These are phyloP conservation scores for Pseudocohnilembus persalinus DNA, from an alignment of 169 alveolate genomes.

Conservation along the genomic window DNA sequence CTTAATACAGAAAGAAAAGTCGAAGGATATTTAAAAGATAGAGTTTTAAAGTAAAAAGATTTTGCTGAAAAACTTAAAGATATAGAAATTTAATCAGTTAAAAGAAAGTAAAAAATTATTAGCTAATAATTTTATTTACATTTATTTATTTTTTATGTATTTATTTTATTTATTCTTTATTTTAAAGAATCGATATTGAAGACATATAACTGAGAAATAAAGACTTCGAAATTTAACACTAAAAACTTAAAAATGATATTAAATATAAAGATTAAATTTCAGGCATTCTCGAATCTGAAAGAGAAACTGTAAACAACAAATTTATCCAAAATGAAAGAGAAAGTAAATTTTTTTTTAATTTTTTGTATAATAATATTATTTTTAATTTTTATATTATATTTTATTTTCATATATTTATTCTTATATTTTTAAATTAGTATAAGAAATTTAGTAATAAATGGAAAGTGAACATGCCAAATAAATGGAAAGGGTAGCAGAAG, in stretches of 20 bases:
- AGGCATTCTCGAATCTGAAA: background rate
- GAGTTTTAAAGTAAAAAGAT: background rate
- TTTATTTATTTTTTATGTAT: too few relatives aligned
- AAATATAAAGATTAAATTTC: slow-evolving; percentile 2
- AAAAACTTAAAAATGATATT: slow-evolving; percentile 13
- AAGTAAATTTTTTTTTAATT: background rate
- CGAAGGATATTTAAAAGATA: background rate
- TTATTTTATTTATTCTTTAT: too few relatives aligned
- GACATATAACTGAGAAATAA: slow-evolving; percentile 2
- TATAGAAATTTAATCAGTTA: background rate
- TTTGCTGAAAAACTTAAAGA: slow-evolving; percentile 6
- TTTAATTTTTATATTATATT: too few relatives aligned
- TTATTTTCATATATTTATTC: background rate
- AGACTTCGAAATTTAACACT: slow-evolving; percentile 7
- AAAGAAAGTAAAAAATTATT: background rate
- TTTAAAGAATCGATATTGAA: slow-evolving; percentile 5
- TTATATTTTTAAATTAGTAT: too few relatives aligned
- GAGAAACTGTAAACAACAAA: background rate
- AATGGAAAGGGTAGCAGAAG: background rate
- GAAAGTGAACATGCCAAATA: background rate
- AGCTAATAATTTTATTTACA: too few relatives aligned
- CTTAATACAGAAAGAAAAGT: slow-evolving; percentile 5
- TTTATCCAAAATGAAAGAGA: background rate
- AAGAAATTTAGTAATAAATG: background rate
- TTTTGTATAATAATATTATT: too few relatives aligned